Evolutionary conservation across 352 stramenopile genomes (phyloP), one percentile per base, ranked within the genome.

Genomic region (Globisporangium recalcitrans): DNA sequence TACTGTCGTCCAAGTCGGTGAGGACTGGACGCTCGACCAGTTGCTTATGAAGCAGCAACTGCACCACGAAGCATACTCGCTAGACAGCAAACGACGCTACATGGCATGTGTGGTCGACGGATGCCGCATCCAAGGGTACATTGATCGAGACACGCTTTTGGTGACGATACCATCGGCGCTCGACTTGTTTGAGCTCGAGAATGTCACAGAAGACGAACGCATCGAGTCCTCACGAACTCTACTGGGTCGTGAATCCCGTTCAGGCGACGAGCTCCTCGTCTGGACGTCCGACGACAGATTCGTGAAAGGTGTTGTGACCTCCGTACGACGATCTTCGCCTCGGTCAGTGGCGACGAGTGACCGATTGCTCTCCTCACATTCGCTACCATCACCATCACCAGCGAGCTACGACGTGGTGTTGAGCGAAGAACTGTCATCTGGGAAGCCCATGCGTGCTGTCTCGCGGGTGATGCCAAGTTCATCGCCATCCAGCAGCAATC

Each of bases 141-240:
- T 80, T 21, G 72, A 80, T 22, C 53, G 58, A 0, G 72, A 82
- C 27, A 65, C 69, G 24, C 54, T 76, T 16, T n/a, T 82, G 8
- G 46, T 40, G 19, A 62, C 67, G 4, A 21, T 77, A 1, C 29
- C 73, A 2, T 70, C 56, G 1, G 61, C 69, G 1, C 64, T 78
- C n/a, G 69, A 86, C 40, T 61, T 74, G 5, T 80, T 80, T 46
- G 76, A 88, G 38, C 56, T 86, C 1, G 72, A 77, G 11, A 59
- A 59, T 42, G 24, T 58, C 10, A n/a, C n/a, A n/a, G 11, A 14
- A 38, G 24, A 24, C 19, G 51, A 22, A 10, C 3, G 21, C 19
- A 65, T 13, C 49, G 61, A 3, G 47, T 63, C 4, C 40, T 32
- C 21, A 11, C 34, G 32, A 4, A 29, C 8, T 31, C 48, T n/a